These are phyloP conservation scores for Karstenula rhodostoma DNA, from an alignment of 2,329 filamentous ascomycete species.

Conservation along the genomic window DNA sequence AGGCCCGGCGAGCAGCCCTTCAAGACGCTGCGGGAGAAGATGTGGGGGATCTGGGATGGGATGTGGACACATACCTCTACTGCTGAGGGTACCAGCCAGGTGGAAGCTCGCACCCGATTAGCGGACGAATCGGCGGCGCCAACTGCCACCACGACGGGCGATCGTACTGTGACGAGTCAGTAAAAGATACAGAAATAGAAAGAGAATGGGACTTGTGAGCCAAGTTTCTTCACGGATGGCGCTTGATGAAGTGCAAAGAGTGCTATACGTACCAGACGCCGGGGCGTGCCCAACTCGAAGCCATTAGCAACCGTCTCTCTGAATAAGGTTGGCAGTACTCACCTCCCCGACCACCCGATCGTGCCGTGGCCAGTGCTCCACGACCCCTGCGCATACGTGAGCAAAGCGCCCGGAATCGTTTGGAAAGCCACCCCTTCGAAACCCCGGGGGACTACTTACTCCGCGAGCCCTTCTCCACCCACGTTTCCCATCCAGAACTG, in stretches of 20 bases:
- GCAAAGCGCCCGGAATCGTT: neutral
- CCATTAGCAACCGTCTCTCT: too few species aligned
- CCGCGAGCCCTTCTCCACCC: neutral
- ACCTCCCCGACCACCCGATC: neutral
- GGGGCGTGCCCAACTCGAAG: too few species aligned
- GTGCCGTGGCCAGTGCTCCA: neutral
- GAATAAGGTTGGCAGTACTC: too few species aligned
- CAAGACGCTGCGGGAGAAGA: slow-evolving; percentile 34
- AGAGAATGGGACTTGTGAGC: neutral
- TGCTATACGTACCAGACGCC: neutral
- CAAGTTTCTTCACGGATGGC: neutral
- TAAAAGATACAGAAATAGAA: neutral
- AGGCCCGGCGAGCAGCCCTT: slow-evolving; percentile 44
- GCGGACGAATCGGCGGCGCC: too few species aligned
- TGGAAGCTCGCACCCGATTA: too few species aligned
- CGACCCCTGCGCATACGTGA: neutral
- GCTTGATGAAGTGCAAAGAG: neutral
- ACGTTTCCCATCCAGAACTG: neutral
- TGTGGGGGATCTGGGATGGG: slow-evolving; percentile 36
- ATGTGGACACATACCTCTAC: slow-evolving; percentile 41
- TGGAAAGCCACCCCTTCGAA: neutral
- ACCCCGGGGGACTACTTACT: neutral
- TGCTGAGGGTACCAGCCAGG: neutral
- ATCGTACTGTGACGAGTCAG: neutral
- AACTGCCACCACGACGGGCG: too few species aligned